These are phyloP conservation scores for Ustilago esculenta DNA, from an alignment of 1,284 basidiomycete genomes.

Conservation along the genomic window DNA sequence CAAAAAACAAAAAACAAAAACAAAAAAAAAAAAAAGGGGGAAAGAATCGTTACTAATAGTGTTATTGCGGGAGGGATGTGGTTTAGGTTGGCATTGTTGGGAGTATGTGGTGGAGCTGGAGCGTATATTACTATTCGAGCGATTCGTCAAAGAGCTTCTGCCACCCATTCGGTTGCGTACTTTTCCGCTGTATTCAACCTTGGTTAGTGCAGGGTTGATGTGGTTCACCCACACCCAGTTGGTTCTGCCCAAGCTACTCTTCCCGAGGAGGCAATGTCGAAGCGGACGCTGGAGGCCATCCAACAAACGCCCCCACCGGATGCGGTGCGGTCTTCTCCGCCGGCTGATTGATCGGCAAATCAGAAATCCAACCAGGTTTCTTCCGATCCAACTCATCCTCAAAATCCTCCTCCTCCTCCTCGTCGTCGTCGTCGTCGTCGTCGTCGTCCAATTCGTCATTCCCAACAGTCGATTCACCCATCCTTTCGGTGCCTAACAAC, in stretches of 20 bases:
- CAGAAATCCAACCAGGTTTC: slow-evolving; percentile 26
- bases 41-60: too few relatives aligned
- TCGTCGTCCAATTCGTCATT: slow-evolving; percentile 40
- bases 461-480: slow-evolving; percentile 27
- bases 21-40: too few relatives aligned
- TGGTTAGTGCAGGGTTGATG: slow-evolving; percentile 70
- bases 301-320: slow-evolving; percentile 42
- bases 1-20: too few relatives aligned
- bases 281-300: slow-evolving; percentile 30
- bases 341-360: slow-evolving; percentile 47
- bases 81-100: slow-evolving; percentile 73
- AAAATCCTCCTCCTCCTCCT: slow-evolving; percentile 12
- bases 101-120: slow-evolving; percentile 74
- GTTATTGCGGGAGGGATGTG: too few relatives aligned
- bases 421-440: slow-evolving; percentile 29
- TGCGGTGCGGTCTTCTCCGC: slow-evolving; percentile 45
- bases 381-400: too few relatives aligned
- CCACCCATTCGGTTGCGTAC: slow-evolving; percentile 77
- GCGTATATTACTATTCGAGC: slow-evolving; percentile 76
- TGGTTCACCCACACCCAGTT: slow-evolving; percentile 37
- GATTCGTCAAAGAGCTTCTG: slow-evolving; percentile 78
- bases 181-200: slow-evolving; percentile 75
- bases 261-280: slow-evolving; percentile 15
- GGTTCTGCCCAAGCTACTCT: slow-evolving; percentile 23
- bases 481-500: slow-evolving; percentile 24